Conservation (phyloP, 176 grass and related monocot species). For the Poa pratensis region DNA sequence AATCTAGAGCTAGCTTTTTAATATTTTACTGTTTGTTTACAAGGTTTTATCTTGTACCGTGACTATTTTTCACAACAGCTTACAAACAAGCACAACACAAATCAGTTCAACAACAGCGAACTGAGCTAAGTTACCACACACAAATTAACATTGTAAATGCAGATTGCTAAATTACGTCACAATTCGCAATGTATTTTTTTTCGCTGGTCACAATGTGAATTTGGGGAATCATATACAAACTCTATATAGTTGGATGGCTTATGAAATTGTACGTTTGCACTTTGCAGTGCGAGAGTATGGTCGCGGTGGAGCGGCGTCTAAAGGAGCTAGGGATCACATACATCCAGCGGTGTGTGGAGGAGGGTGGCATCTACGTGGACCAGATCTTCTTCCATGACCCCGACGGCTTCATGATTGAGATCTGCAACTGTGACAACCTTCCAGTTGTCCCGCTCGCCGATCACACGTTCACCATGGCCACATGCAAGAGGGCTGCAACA, state of each 20-base stretch:
- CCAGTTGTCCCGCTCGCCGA: conserved; percentile 64
- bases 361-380: conserved; percentile 18
- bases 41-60: background rate
- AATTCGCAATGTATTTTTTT: background rate
- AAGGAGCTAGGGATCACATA: conserved; percentile 23
- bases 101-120: background rate
- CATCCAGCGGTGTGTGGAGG: conserved; percentile 27
- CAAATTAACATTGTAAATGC: background rate
- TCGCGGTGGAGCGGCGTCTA: background rate
- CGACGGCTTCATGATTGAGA: conserved; percentile 74
- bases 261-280: background rate
- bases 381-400: conserved; percentile 36
- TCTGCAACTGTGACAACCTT: conserved; percentile 93
- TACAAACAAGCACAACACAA: background rate
- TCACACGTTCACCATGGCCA: background rate
- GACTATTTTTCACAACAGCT: background rate
- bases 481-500: conserved; percentile 58
- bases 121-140: background rate
- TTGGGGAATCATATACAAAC: no score
- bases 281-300: conserved; percentile 35
- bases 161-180: background rate
- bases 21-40: background rate
- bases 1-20: background rate
- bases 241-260: background rate
- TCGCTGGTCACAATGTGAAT: background rate